phyloP scores from a whole-genome alignment of 169 alveolate genomes.

The Plasmodium cynomolgi region DNA sequence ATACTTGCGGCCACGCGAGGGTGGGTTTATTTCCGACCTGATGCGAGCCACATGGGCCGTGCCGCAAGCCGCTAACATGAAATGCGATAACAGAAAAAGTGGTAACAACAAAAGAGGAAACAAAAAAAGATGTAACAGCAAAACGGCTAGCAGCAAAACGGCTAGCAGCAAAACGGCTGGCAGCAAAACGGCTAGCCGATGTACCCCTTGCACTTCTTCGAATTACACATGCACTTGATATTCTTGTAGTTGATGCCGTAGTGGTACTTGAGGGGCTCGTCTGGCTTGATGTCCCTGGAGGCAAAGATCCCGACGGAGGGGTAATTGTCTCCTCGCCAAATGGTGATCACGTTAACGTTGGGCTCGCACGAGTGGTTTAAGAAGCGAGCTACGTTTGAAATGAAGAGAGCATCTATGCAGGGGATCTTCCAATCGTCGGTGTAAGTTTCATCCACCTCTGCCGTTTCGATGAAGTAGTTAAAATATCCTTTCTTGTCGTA shows the following conservation, averaged over 20 bases:
- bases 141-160: too few species aligned
- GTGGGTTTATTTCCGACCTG: neutral
- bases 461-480: constrained; percentile 86
- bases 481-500: constrained; percentile 82
- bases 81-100: too few species aligned
- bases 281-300: constrained; percentile 81
- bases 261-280: constrained; percentile 85
- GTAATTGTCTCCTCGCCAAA: constrained; percentile 85
- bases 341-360: constrained; percentile 85
- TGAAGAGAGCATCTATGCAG: constrained; percentile 87
- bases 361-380: constrained; percentile 92
- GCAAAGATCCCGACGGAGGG: constrained; percentile 86
- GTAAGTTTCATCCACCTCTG: constrained; percentile 81
- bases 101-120: neutral
- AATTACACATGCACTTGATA: constrained; percentile 82
- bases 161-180: neutral
- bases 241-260: constrained; percentile 82
- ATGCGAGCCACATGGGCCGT: neutral
- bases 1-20: too few species aligned
- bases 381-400: constrained; percentile 91
- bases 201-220: constrained; percentile 82
- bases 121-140: neutral
- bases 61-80: neutral
- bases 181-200: constrained; percentile 50
- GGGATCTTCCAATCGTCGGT: constrained; percentile 88